A percentile compares a stretch with the other conserved stretches of the same genome.
These are phyloP conservation scores for Baudoinia panamericana DNA, from an alignment of 495 filamentous ascomycete genomes.

Conservation along the genomic window DNA sequence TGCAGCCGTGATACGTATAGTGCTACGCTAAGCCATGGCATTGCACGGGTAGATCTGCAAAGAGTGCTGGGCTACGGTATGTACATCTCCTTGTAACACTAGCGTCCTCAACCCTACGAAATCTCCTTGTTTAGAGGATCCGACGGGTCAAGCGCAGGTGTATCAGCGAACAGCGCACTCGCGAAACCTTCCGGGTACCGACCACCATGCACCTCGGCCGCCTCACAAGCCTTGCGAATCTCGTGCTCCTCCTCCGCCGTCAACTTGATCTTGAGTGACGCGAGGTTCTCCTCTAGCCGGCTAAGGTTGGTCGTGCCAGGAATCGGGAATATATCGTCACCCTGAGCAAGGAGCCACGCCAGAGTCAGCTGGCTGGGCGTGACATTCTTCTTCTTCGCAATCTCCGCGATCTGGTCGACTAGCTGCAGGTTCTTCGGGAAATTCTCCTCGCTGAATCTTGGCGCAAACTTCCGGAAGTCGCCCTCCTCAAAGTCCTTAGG, in stretches of 20 bases:
- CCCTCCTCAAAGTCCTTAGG: constrained; percentile 34
- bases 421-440: constrained; percentile 41
- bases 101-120: too few relatives aligned
- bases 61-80: too few relatives aligned
- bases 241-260: constrained; percentile 26
- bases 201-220: constrained; percentile 21
- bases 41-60: too few relatives aligned
- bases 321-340: constrained; percentile 36
- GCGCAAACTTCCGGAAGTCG: constrained; percentile 31
- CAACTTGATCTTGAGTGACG: constrained; percentile 22
- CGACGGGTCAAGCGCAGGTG: constrained; percentile 16
- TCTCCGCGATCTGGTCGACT: constrained; percentile 34
- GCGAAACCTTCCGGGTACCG: constrained; percentile 25
- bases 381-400: constrained; percentile 37
- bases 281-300: constrained; percentile 28
- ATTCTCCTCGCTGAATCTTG: constrained; percentile 40
- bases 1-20: too few relatives aligned
- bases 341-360: constrained; percentile 45
- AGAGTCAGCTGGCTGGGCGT: constrained; percentile 40
- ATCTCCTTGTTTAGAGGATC: too few relatives aligned
- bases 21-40: too few relatives aligned
- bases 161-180: constrained; percentile 22
- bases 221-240: constrained; percentile 25
- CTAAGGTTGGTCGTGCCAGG: constrained; percentile 28
- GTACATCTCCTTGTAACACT: too few relatives aligned